Evolutionary conservation across 176 grass and related monocot species (phyloP), one percentile per base, ranked within the genome.

Genomic region (Canna indica): DNA sequence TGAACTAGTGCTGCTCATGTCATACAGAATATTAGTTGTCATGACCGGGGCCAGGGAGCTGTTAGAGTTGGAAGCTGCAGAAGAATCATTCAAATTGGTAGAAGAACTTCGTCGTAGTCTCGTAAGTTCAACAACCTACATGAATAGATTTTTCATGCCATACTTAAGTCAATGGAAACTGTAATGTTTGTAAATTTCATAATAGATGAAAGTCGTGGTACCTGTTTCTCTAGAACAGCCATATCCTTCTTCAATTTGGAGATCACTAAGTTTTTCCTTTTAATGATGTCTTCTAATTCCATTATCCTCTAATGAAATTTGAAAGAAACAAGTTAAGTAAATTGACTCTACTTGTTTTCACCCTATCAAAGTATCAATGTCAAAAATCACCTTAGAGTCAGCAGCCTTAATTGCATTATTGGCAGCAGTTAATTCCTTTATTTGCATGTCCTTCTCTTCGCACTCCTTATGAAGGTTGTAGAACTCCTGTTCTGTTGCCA

Each of bases 231-330:
- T 35, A 96, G 52, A 79, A 78, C 35, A 76, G 45, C 38, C 78
- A 87, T 87, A 45, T 96, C 85, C 73, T 96, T 96, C 79, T 89
- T 91, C 71, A 96, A 33, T 85, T 96, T 89, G 39, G 86, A 87
- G 53, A 96, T 85, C 14, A 96, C 82, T 74, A 85, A 77, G 36
- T 87, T 96, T 72, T 96, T 96, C 68, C 85, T 87, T 83, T 60
- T 84, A 71, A 91, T 77, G 75, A 87, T 47, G 32, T 96, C 83
- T 59, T 96, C 83, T 59, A 96, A 36, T 67, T 96, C 86, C 22
- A 60, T 64, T 79, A 96, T 96, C 76, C 83, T 91, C 92, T 96
- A 69, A n/a, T n/a, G n/a, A n/a, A n/a, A n/a, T n/a, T 73, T 60
- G 57, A 73, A 82, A 32, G 36, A 60, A 31, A 36, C 6, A 26